These are phyloP conservation scores for Microdochium trichocladiopsis DNA, from an alignment of 2,329 filamentous ascomycete species.

Conservation along the genomic window DNA sequence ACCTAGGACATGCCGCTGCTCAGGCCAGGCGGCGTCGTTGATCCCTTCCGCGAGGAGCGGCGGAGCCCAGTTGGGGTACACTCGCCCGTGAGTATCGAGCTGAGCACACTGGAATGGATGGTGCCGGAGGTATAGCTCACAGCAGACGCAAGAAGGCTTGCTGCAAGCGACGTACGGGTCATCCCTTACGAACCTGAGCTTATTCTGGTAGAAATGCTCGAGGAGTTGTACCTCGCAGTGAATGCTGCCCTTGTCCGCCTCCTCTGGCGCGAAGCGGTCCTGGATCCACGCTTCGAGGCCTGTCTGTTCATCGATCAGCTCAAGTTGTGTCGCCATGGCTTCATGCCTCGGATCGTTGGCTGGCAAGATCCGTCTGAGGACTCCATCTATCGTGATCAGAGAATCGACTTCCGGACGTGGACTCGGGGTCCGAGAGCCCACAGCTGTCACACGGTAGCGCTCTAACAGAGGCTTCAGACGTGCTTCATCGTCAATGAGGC, in stretches of 20 bases:
- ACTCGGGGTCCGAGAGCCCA: conserved; percentile 3
- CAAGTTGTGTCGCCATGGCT: conserved; percentile 4
- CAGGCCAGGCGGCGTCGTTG: conserved; percentile 4
- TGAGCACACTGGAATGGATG: conserved; percentile 25
- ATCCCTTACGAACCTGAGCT: conserved; percentile 23
- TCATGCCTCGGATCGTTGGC: conserved; percentile 4
- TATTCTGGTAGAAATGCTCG: conserved; percentile 31
- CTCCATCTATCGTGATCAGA: conserved; percentile 18
- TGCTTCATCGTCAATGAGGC: background rate
- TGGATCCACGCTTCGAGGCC: conserved; percentile 14
- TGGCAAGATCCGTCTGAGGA: conserved; percentile 23
- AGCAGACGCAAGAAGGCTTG: conserved; percentile 44
- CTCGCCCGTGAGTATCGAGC: conserved; percentile 29
- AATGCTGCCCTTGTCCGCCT: conserved; percentile 18
- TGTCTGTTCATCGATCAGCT: conserved; percentile 17
- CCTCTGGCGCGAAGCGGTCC: conserved; percentile 13
- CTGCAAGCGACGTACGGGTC: conserved; percentile 43
- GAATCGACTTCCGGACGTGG: conserved; percentile 15
- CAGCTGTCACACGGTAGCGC: background rate
- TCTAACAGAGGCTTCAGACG: background rate
- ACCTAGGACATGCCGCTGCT: conserved; percentile 14
- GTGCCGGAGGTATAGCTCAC: conserved; percentile 32
- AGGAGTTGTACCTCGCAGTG: conserved; percentile 41
- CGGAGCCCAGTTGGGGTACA: conserved; percentile 33
- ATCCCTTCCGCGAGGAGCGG: conserved; percentile 6